Conservation (phyloP, 2,329 filamentous ascomycete genomes). For the Aspergillus fumigatiaffinis region DNA sequence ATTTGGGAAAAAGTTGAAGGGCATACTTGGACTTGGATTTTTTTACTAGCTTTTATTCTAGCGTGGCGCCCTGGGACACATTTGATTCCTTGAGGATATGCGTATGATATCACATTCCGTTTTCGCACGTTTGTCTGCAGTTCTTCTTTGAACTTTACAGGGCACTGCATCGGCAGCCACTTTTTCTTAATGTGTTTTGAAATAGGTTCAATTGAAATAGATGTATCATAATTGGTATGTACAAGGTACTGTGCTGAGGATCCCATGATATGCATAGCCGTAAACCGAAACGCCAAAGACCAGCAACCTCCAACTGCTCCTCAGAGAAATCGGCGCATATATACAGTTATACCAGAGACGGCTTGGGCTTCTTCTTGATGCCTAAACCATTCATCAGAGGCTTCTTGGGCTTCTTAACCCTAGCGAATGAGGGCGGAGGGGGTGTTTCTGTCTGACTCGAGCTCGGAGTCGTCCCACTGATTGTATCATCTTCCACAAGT, state of each 20-base stretch:
- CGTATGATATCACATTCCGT: constrained; percentile 16
- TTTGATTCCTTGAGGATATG: constrained; percentile 9
- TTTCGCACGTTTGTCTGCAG: constrained; percentile 7
- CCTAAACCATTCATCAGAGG: constrained; percentile 69
- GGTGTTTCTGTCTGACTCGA: constrained; percentile 37
- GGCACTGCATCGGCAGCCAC: constrained; percentile 1
- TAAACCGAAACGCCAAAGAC: not conserved
- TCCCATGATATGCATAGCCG: not conserved
- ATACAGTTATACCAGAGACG: constrained; percentile 41
- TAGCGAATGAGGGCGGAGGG: constrained; percentile 64
- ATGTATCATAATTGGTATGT: constrained; percentile 1
- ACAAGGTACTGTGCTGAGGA: not conserved
- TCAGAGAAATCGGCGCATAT: not conserved
- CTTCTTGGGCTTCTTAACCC: constrained; percentile 82
- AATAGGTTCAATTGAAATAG: not conserved
- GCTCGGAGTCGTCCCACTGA: constrained; percentile 23
- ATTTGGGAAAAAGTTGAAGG: constrained; percentile 1
- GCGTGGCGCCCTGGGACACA: constrained; percentile 20
- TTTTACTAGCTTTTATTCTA: constrained; percentile 13
- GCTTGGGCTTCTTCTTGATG: constrained; percentile 82
- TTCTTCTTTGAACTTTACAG: not conserved
- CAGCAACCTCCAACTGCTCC: not conserved
- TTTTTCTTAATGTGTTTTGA: constrained; percentile 1
- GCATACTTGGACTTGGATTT: not conserved
- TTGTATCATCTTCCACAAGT: constrained; percentile 48